A percentile compares a stretch with the other conserved stretches of the same genome.
phyloP scores from a whole-genome alignment of 768 basidiomycete genomes.

The Hygrophorus pudorinus region DNA sequence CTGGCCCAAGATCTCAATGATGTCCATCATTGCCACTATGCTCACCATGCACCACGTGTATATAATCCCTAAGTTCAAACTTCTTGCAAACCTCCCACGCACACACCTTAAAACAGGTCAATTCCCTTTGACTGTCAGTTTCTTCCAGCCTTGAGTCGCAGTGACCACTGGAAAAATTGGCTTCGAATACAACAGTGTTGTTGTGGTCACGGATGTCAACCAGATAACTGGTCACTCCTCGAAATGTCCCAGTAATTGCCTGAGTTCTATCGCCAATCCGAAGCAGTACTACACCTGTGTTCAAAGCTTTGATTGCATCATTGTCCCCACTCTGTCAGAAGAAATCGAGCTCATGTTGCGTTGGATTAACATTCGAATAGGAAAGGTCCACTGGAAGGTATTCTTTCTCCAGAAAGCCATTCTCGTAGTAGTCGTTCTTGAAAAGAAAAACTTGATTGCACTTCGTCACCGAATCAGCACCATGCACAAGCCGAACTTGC shows the following conservation, averaged over 20 bases:
- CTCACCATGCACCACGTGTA: background rate
- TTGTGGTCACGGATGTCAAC: background rate
- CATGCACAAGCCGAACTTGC: too few species aligned
- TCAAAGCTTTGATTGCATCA: background rate
- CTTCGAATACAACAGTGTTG: too few species aligned
- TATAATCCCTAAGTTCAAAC: background rate
- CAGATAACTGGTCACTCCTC: background rate
- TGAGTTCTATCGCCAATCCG: background rate
- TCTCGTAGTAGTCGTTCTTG: too few species aligned
- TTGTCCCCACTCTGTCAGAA: background rate
- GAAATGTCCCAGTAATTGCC: background rate
- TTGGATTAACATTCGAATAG: background rate
- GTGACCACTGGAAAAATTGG: too few species aligned
- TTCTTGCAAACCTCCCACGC: too few species aligned
- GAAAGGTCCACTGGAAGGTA: background rate
- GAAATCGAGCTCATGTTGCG: background rate
- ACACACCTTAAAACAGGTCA: background rate
- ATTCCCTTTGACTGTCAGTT: too few species aligned
- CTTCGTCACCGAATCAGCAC: too few species aligned
- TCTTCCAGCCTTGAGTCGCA: background rate
- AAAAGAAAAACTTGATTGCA: too few species aligned
- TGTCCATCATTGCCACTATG: background rate
- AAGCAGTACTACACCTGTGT: background rate
- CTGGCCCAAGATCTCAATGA: background rate
- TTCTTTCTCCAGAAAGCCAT: background rate